Percentiles rank a stretch among this genome's conserved stretches.
Conservation (phyloP, 192 early-diverging fungal species). For the Piromyces sp. region DNA sequence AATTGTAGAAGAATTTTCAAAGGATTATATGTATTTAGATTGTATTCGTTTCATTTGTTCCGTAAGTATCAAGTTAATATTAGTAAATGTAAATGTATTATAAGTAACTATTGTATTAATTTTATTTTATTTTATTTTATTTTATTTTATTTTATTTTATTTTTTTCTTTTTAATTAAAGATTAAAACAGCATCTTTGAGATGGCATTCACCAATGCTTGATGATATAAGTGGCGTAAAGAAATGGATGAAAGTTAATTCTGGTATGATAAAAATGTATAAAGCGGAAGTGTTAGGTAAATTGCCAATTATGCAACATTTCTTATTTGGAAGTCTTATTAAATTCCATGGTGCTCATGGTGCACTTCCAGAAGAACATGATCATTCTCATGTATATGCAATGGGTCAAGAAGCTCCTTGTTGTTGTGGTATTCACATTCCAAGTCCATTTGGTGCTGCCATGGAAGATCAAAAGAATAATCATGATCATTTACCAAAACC, state of each 20-base stretch:
- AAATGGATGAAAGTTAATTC: slow-evolving; percentile 78
- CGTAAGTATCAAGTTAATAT: no score
- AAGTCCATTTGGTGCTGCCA: slow-evolving; percentile 56
- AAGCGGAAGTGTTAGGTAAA: slow-evolving; percentile 75
- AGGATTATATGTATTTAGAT: slow-evolving; percentile 71
- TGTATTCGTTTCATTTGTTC: slow-evolving; percentile 58
- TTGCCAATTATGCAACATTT: slow-evolving; percentile 95
- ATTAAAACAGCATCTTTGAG: slow-evolving; percentile 51
- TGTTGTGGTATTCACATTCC: slow-evolving; percentile 70
- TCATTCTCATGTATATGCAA: slow-evolving; percentile 41
- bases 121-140: no score
- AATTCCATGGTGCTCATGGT: background rate
- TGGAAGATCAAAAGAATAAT: background rate
- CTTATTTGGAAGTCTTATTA: slow-evolving; percentile 48
- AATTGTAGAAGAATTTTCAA: slow-evolving; percentile 32
- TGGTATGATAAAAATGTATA: slow-evolving; percentile 89
- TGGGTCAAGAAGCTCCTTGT: slow-evolving; percentile 60
- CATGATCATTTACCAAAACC: background rate
- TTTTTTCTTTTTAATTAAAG: background rate
- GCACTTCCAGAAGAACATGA: slow-evolving; percentile 4
- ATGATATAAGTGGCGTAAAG: slow-evolving; percentile 78
- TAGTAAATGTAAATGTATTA: no score
- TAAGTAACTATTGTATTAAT: no score
- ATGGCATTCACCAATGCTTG: slow-evolving; percentile 85
- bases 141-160: no score